Percentiles rank a stretch among this genome's conserved stretches.
phyloP scores from a whole-genome alignment of 2,329 filamentous ascomycete species.

The Biscogniauxia sp. region DNA sequence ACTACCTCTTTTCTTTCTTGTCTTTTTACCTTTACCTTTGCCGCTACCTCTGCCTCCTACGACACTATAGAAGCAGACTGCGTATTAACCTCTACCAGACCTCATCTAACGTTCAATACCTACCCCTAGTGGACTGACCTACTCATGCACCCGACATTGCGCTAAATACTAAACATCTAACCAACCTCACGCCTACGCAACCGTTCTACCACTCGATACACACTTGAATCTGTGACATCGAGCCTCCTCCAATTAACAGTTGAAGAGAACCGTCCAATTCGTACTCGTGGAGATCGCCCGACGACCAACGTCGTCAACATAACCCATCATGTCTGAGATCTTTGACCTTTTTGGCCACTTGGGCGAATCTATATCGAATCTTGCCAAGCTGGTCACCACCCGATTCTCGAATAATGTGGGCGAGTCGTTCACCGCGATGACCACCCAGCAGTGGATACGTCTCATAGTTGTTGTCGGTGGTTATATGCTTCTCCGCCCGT shows the following conservation, averaged over 20 bases:
- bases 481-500: conserved; percentile 72
- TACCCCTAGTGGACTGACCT: too few relatives aligned
- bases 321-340: conserved; percentile 31
- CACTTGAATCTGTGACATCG: too few relatives aligned
- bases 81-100: too few relatives aligned
- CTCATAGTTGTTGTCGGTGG: conserved; percentile 69
- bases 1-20: neutral
- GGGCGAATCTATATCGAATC: conserved; percentile 27
- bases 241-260: neutral
- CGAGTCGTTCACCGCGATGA: conserved; percentile 49
- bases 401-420: conserved; percentile 49
- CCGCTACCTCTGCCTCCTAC: too few relatives aligned
- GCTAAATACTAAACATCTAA: too few relatives aligned
- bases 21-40: neutral
- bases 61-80: too few relatives aligned
- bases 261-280: neutral
- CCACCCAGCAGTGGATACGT: conserved; percentile 59
- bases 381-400: conserved; percentile 28
- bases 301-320: too few relatives aligned
- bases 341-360: conserved; percentile 30
- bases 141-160: too few relatives aligned
- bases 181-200: too few relatives aligned
- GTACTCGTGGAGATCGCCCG: too few relatives aligned
- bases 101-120: too few relatives aligned
- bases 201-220: too few relatives aligned